These are phyloP conservation scores for Fraxinus ornus DNA, from an alignment of 305 asterid species.

Conservation along the genomic window DNA sequence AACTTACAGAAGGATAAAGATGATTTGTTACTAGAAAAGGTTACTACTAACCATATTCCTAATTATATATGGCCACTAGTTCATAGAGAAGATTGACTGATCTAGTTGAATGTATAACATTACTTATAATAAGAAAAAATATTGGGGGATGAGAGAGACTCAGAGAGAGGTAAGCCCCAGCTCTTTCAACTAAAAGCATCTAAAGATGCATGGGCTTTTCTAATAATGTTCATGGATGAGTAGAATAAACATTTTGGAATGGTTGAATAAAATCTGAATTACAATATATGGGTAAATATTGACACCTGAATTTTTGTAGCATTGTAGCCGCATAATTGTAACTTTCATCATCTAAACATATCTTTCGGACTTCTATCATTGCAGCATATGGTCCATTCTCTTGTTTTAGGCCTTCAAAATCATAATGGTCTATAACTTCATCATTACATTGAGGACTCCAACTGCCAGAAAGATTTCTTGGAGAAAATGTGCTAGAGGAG, in stretches of 20 bases:
- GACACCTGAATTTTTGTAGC: slow-evolving; percentile 83
- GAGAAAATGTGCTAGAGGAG: slow-evolving; percentile 78
- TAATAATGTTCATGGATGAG: not conserved
- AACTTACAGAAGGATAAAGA: slow-evolving; percentile 5
- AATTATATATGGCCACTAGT: not conserved
- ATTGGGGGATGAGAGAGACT: not conserved
- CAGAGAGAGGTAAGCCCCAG: not conserved
- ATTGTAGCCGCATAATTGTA: slow-evolving; percentile 62
- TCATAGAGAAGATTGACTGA: not conserved
- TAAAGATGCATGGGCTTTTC: not conserved
- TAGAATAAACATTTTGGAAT: not conserved
- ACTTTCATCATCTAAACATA: slow-evolving; percentile 64
- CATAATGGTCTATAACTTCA: slow-evolving; percentile 35
- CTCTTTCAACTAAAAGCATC: not conserved
- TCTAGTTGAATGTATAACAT: not conserved
- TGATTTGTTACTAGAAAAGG: not conserved
- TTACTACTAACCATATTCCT: not conserved
- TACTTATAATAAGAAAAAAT: not conserved
- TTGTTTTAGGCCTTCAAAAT: slow-evolving; percentile 44
- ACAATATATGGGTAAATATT: not conserved
- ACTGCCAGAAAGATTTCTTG: slow-evolving; percentile 65
- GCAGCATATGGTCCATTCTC: slow-evolving; percentile 46
- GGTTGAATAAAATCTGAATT: not conserved
- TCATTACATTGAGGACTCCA: slow-evolving; percentile 74
- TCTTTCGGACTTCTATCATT: slow-evolving; percentile 51